These are phyloP conservation scores for Rhododendron ovatum DNA, from an alignment of 148 eudicot species.

Conservation along the genomic window DNA sequence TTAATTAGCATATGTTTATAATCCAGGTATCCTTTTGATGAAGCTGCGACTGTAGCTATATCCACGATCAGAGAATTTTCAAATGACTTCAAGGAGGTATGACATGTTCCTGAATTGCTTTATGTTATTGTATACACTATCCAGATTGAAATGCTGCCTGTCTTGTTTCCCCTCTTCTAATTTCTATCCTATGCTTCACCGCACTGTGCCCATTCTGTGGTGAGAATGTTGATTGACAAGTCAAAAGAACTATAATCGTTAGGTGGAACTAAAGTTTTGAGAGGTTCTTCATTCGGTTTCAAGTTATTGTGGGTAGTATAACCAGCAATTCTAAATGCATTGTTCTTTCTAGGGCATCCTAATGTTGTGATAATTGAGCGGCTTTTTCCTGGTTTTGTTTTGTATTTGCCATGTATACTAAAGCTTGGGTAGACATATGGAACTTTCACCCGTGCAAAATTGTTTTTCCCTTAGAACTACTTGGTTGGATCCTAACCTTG, in stretches of 20 bases:
- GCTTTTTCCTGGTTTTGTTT: neutral
- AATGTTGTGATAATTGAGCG: neutral
- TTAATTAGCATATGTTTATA: neutral
- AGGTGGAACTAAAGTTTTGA: neutral
- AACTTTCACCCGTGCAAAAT: neutral
- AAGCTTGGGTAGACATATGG: neutral
- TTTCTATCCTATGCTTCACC: neutral
- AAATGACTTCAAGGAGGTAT: slow-evolving; percentile 68
- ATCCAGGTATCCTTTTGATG: slow-evolving; percentile 75
- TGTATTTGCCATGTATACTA: neutral
- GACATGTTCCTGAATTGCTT: slow-evolving; percentile 1
- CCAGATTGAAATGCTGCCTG: neutral
- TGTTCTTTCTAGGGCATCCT: neutral
- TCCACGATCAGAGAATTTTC: slow-evolving; percentile 62
- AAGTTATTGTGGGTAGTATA: neutral
- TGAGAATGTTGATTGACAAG: neutral
- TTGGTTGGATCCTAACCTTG: neutral
- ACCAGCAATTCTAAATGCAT: neutral
- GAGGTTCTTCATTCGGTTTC: neutral
- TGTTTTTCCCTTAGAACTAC: neutral
- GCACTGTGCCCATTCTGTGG: neutral
- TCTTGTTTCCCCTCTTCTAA: neutral
- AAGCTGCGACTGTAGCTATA: slow-evolving; percentile 75
- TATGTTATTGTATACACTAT: neutral
- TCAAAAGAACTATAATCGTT: neutral